phyloP scores from a whole-genome alignment of 1,284 basidiomycete species.

The Coniferiporia weirii region DNA sequence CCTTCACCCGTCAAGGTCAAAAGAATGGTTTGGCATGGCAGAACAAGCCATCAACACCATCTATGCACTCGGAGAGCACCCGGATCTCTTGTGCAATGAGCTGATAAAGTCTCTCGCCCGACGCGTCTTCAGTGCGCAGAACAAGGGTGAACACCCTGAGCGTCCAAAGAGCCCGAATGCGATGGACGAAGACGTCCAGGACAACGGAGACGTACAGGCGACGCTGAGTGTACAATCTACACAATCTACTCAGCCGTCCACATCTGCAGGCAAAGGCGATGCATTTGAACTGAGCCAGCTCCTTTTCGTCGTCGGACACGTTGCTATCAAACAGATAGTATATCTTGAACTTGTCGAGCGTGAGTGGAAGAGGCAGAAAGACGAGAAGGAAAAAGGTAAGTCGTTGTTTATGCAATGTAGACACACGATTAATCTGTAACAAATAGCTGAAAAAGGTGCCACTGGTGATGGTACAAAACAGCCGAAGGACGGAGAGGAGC shows the following conservation, averaged over 20 bases:
- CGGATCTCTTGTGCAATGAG: slow-evolving; percentile 78
- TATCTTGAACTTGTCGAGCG: slow-evolving; percentile 96
- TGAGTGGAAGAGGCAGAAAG: slow-evolving; percentile 95
- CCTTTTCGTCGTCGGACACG: slow-evolving; percentile 92
- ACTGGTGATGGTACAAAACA: slow-evolving; percentile 29
- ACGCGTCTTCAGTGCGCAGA: slow-evolving; percentile 54
- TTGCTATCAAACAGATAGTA: slow-evolving; percentile 96
- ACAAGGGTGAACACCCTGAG: slow-evolving; percentile 9
- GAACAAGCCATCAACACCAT: slow-evolving; percentile 97
- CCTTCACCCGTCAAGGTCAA: slow-evolving; percentile 72
- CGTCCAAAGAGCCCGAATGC: slow-evolving; percentile 35
- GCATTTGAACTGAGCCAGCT: slow-evolving; percentile 88
- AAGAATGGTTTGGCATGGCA: slow-evolving; percentile 93
- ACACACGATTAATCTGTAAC: slow-evolving; percentile 11
- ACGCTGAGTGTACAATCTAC: slow-evolving; percentile 16
- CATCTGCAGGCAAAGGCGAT: slow-evolving; percentile 54
- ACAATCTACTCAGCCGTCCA: slow-evolving; percentile 1
- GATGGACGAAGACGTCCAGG: slow-evolving; percentile 46
- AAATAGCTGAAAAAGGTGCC: slow-evolving; percentile 50
- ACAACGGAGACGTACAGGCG: slow-evolving; percentile 15
- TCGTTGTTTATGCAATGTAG: background rate
- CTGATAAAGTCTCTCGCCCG: slow-evolving; percentile 80
- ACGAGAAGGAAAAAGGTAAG: slow-evolving; percentile 76
- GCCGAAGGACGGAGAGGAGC: slow-evolving; percentile 77
- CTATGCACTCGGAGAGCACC: slow-evolving; percentile 91